Evolutionary conservation across 2,329 filamentous ascomycete species (phyloP), one percentile per base, ranked within the genome.

Genomic region (Epichloe coenophiala): DNA sequence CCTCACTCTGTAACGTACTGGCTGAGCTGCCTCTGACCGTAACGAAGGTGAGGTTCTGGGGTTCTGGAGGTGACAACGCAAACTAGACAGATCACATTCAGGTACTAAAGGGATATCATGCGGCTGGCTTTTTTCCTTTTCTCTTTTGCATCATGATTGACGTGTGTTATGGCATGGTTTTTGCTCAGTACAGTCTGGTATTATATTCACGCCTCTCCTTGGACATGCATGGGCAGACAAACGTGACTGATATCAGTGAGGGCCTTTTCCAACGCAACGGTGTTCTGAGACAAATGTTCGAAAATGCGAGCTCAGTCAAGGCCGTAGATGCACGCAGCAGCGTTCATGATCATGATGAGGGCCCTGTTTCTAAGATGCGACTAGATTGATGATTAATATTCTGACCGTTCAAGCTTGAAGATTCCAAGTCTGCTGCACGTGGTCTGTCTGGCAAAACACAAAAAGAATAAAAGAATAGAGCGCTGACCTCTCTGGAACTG

Each of bases 31-130:
- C 55, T 57, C 52, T 51, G 52, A 56, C 49, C 54, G 54, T 55
- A 57, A 17, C 57, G 54, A 53, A 50, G 58, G 58, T 56, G 53
- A 64, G 56, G 55, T 52, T 57, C 53, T 53, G 55, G 56, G 56
- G 56, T 54, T 43, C 55, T 55, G 53, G 56, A 56, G 58, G 60
- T 59, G 59, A 58, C 58, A 60, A 57, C 59, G 60, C 61, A 59
- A 55, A 63, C 59, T 65, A 66, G 62, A 65, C 62, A 65, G 59
- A 66, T 53, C 56, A 63, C 56, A 64, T 60, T 60, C 63, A 65
- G 63, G 61, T 63, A 62, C 56, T 60, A 58, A 58, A 62, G 64
- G 66, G 61, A 64, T 63, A 63, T 63, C 58, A 60, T 62, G 63
- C 61, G 62, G 60, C 60, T 65, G 62, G 65, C 58, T 60, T 65